A percentile compares a stretch with the other conserved stretches of the same genome.
phyloP scores from a whole-genome alignment of 2,329 filamentous ascomycete species.

The Penicillium sp. region DNA sequence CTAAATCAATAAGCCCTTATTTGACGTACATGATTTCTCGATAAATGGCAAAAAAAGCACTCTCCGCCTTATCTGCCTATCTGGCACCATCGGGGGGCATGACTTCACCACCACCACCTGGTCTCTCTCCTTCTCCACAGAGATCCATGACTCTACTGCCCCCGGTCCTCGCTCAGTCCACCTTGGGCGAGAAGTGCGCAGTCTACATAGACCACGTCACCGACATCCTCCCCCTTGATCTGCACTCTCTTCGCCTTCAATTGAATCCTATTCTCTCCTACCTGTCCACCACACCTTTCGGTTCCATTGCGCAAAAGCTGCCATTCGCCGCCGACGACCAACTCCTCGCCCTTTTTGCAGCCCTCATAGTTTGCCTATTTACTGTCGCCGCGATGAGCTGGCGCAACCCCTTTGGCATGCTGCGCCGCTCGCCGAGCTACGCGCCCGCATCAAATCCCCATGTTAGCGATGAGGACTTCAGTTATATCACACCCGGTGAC shows the following conservation, averaged over 20 bases:
- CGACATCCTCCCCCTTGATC: constrained; percentile 31
- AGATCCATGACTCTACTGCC: constrained; percentile 43
- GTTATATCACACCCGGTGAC: constrained; percentile 40
- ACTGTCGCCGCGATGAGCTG: constrained; percentile 37
- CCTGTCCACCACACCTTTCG: constrained; percentile 25
- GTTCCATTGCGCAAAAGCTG: constrained; percentile 24
- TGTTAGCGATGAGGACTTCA: constrained; percentile 41
- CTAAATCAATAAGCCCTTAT: not conserved
- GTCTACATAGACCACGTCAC: constrained; percentile 39
- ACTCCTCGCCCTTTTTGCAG: constrained; percentile 25
- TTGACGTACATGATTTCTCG: constrained; percentile 1
- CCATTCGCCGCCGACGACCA: constrained; percentile 23
- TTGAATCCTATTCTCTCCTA: constrained; percentile 27
- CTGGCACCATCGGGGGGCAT: constrained; percentile 13
- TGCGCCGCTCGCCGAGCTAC: constrained; percentile 34
- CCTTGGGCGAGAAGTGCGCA: constrained; percentile 43
- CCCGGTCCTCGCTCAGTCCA: constrained; percentile 38
- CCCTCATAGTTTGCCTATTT: constrained; percentile 31
- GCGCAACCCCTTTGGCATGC: constrained; percentile 34
- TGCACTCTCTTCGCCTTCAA: constrained; percentile 36
- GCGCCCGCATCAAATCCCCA: constrained; percentile 31
- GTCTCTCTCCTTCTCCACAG: constrained; percentile 11
- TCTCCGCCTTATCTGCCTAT: constrained; percentile 30
- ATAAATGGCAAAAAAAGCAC: constrained; percentile 25
- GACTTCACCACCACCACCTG: constrained; percentile 17